These are phyloP conservation scores for Geoglossum cookeanum DNA, from an alignment of 2,329 filamentous ascomycete species.

Conservation along the genomic window DNA sequence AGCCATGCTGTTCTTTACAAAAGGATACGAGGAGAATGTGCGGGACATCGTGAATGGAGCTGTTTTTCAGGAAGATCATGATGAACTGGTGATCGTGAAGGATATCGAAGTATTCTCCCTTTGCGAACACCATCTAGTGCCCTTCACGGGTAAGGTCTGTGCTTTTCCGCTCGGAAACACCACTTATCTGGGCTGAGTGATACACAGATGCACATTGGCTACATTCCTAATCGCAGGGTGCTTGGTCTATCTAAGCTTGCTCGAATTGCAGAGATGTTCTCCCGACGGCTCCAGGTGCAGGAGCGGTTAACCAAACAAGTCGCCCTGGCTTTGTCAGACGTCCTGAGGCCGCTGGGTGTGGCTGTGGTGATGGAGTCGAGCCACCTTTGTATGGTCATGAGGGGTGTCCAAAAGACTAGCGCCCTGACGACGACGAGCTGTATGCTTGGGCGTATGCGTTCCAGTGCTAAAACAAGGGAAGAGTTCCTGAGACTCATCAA, in stretches of 20 bases:
- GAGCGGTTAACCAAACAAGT: slow-evolving; percentile 93
- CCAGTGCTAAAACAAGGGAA: slow-evolving; percentile 80
- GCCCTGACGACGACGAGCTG: slow-evolving; percentile 87
- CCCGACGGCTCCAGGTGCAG: slow-evolving; percentile 81
- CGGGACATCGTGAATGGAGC: slow-evolving; percentile 81
- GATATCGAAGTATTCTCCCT: slow-evolving; percentile 90
- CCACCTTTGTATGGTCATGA: slow-evolving; percentile 97
- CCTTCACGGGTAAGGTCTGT: slow-evolving; percentile 77
- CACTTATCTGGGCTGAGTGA: slow-evolving; percentile 3
- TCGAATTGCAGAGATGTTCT: slow-evolving; percentile 93
- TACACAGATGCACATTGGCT: slow-evolving; percentile 87
- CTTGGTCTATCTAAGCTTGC: slow-evolving; percentile 92
- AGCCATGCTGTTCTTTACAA: slow-evolving; percentile 88
- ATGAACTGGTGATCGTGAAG: slow-evolving; percentile 94
- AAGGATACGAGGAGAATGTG: slow-evolving; percentile 91
- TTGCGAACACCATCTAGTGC: slow-evolving; percentile 94
- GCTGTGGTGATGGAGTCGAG: slow-evolving; percentile 95
- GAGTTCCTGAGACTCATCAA: slow-evolving; percentile 80
- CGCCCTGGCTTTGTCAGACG: slow-evolving; percentile 78
- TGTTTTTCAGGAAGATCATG: slow-evolving; percentile 90
- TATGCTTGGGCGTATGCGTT: slow-evolving; percentile 90
- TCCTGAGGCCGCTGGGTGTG: slow-evolving; percentile 83
- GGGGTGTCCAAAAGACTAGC: slow-evolving; percentile 84
- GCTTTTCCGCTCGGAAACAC: not conserved
- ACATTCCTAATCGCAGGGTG: slow-evolving; percentile 80